Conservation (phyloP, 352 stramenopile species). For the Globisporangium cystogenes region DNA sequence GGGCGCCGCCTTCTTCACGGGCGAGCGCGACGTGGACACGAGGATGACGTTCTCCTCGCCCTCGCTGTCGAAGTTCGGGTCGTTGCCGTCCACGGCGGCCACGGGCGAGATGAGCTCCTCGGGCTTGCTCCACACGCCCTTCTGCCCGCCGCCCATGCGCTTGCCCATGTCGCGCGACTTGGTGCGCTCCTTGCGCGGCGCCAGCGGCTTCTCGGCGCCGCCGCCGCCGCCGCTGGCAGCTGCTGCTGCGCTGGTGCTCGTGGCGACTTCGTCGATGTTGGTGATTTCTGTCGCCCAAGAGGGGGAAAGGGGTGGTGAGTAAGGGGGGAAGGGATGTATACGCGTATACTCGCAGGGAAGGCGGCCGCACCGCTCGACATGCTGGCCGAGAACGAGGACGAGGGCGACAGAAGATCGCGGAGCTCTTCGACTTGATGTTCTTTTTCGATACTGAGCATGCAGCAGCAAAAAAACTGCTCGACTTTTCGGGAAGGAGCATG, state of each 20-base stretch:
- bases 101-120: conserved; percentile 68
- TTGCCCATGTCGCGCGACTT: conserved; percentile 84
- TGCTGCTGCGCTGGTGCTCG: conserved; percentile 1
- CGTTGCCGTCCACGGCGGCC: conserved; percentile 75
- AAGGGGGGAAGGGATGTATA: too few species aligned
- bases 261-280: conserved; percentile 5
- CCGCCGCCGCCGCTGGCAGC: conserved; percentile 14
- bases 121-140: conserved; percentile 74
- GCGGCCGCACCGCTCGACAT: conserved; percentile 2
- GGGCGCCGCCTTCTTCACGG: conserved; percentile 34
- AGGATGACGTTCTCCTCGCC: conserved; percentile 87
- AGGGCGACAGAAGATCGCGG: background rate
- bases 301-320: background rate
- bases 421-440: background rate
- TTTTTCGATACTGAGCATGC: background rate
- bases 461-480: background rate
- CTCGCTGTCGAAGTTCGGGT: conserved; percentile 94
- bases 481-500: background rate
- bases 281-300: conserved; percentile 6
- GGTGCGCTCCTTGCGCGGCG: conserved; percentile 70
- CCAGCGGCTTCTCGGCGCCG: conserved; percentile 46
- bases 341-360: background rate
- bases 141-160: conserved; percentile 85
- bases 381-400: too few species aligned
- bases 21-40: conserved; percentile 46